A percentile compares a stretch with the other conserved stretches of the same genome.
Conservation (phyloP, 306 rosid species). For the Pyrus communis region DNA sequence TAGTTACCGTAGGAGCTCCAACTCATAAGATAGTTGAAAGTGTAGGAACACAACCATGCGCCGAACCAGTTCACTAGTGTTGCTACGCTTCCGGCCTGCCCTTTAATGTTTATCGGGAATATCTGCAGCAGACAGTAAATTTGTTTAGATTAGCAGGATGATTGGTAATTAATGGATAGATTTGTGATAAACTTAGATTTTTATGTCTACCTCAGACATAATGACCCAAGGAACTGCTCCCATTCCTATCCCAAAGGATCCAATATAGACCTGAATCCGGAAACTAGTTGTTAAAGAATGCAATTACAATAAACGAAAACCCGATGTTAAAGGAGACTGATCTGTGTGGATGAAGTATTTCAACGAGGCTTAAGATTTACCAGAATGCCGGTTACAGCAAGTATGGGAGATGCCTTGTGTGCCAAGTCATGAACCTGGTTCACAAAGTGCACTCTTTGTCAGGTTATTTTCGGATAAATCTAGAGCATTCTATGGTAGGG, state of each 20-base stretch:
- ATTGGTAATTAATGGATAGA: neutral
- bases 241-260: constrained; percentile 75
- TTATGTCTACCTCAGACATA: constrained; percentile 75
- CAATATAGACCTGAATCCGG: constrained; percentile 57
- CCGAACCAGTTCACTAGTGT: constrained; percentile 89
- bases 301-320: neutral
- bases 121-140: constrained; percentile 36
- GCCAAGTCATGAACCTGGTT: constrained; percentile 49
- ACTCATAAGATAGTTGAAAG: constrained; percentile 73
- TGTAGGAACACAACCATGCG: constrained; percentile 82
- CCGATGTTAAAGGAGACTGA: neutral
- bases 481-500: neutral
- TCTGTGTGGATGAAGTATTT: neutral
- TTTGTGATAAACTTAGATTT: neutral
- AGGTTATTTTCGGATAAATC: neutral
- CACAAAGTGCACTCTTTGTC: constrained; percentile 1
- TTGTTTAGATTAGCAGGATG: neutral
- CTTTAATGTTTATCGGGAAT: constrained; percentile 82
- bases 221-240: constrained; percentile 96
- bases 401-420: constrained; percentile 44
- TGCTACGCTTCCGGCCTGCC: constrained; percentile 77
- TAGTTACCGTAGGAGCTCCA: constrained; percentile 83
- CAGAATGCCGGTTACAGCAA: constrained; percentile 64
- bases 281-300: neutral
- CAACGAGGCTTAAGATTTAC: constrained; percentile 27